Conservation (phyloP, 805 yeast species). For the Blastobotrys americana region DNA sequence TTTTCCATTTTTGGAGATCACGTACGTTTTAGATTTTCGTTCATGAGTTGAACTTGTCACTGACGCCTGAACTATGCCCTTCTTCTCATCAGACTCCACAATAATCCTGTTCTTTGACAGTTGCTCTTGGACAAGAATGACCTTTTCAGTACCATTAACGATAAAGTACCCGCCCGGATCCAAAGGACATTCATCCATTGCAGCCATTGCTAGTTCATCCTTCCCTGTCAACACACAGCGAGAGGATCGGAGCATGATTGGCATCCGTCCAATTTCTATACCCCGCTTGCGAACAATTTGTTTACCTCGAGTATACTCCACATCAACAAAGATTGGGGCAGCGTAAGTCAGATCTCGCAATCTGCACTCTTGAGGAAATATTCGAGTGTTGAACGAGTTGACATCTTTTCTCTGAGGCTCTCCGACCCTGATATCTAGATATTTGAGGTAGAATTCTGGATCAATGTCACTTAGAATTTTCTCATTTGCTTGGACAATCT, state of each 20-base stretch:
- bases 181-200: constrained; percentile 84
- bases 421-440: constrained; percentile 89
- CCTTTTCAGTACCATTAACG: constrained; percentile 97
- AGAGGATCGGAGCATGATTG: constrained; percentile 92
- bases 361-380: constrained; percentile 86
- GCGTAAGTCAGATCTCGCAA: constrained; percentile 88
- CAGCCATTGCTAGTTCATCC: constrained; percentile 78
- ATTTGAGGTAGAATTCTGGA: constrained; percentile 91
- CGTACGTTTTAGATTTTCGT: constrained; percentile 94
- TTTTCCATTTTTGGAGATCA: constrained; percentile 81
- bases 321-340: constrained; percentile 94
- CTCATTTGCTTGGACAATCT: constrained; percentile 88
- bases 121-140: constrained; percentile 94
- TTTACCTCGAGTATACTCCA: constrained; percentile 92
- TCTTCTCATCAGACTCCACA: constrained; percentile 95
- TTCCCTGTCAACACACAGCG: constrained; percentile 82
- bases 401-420: constrained; percentile 34
- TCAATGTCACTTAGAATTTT: constrained; percentile 87
- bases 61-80: constrained; percentile 90
- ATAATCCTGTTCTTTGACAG: constrained; percentile 93
- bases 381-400: constrained; percentile 25
- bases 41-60: constrained; percentile 98
- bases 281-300: constrained; percentile 85
- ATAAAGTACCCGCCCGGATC: constrained; percentile 99
- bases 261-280: constrained; percentile 95